Evolutionary conservation across 305 asterid genomes (phyloP).

Genomic region (Plantago coronopus): DNA sequence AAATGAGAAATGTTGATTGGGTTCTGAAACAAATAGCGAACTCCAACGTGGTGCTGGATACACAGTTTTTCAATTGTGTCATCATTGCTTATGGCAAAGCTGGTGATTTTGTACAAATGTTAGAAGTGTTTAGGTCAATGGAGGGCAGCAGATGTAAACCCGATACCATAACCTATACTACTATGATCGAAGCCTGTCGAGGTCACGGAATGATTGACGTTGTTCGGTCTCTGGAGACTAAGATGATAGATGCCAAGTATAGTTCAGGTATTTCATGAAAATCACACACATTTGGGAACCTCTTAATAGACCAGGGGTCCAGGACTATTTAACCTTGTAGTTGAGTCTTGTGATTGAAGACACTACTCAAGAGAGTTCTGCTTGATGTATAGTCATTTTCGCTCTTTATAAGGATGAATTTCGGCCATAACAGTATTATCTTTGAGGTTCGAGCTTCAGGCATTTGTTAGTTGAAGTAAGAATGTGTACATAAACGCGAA

Average conservation of each 20-base stretch:
- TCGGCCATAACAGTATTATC: no score
- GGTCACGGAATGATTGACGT: slow-evolving; percentile 61
- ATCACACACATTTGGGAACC: no score
- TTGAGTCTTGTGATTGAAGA: no score
- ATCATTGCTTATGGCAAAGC: slow-evolving; percentile 70
- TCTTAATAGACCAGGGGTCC: no score
- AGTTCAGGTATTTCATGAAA: not conserved
- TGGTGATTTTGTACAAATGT: slow-evolving; percentile 67
- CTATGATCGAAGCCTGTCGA: slow-evolving; percentile 60
- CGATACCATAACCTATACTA: slow-evolving; percentile 56
- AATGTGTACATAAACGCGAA: no score
- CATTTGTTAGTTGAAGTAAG: no score
- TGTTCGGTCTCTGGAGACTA: slow-evolving; percentile 54
- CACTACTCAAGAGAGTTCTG: no score
- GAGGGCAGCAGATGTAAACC: slow-evolving; percentile 63
- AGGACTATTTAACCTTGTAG: no score
- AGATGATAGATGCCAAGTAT: slow-evolving; percentile 26
- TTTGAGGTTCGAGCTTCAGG: no score
- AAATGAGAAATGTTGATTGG: slow-evolving; percentile 51
- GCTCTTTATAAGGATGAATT: no score
- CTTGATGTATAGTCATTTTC: no score
- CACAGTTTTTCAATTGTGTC: slow-evolving; percentile 67
- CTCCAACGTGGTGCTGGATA: slow-evolving; percentile 78
- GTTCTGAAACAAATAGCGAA: slow-evolving; percentile 74
- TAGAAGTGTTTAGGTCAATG: slow-evolving; percentile 59